Evolutionary conservation across 1,284 basidiomycete species (phyloP).

Genomic region (Leccinum insolens): DNA sequence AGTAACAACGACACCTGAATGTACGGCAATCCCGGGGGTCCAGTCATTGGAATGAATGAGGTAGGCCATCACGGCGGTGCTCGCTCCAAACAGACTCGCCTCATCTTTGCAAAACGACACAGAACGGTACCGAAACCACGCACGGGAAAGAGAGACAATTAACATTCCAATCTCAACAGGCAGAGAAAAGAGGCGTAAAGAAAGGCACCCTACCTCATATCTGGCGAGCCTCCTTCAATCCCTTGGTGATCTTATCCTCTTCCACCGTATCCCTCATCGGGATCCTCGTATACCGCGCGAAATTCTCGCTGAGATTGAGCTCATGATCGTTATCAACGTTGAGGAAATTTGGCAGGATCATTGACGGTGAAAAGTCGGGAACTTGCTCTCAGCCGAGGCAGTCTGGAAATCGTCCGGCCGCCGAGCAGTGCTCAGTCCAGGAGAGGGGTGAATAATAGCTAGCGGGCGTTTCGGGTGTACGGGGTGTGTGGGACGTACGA

Average conservation of each 20-base stretch:
- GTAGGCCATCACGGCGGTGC: constrained; percentile 44
- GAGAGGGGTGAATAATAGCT: constrained; percentile 20
- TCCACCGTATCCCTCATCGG: constrained; percentile 96
- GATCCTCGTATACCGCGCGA: constrained; percentile 84
- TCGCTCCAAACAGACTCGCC: constrained; percentile 72
- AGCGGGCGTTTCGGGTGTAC: constrained; percentile 32
- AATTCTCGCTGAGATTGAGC: constrained; percentile 63
- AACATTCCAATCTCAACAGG: constrained; percentile 7
- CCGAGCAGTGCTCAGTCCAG: constrained; percentile 62
- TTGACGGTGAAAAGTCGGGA: constrained; percentile 73
- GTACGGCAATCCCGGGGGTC: no score
- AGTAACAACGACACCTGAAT: no score
- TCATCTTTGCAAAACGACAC: constrained; percentile 64
- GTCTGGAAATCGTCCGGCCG: constrained; percentile 50
- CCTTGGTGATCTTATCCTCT: constrained; percentile 83
- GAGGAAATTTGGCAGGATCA: constrained; percentile 88
- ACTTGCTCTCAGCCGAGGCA: constrained; percentile 57
- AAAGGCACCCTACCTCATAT: constrained; percentile 69
- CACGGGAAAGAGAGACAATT: not conserved
- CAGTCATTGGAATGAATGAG: no score
- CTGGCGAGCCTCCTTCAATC: constrained; percentile 83
- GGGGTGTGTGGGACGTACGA: no score
- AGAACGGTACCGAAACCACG: not conserved
- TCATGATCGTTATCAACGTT: constrained; percentile 87
- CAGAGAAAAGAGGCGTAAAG: constrained; percentile 2